Base-by-base conservation (phyloP, 768 basidiomycete species). In the Trametes gibbosa region DNA sequence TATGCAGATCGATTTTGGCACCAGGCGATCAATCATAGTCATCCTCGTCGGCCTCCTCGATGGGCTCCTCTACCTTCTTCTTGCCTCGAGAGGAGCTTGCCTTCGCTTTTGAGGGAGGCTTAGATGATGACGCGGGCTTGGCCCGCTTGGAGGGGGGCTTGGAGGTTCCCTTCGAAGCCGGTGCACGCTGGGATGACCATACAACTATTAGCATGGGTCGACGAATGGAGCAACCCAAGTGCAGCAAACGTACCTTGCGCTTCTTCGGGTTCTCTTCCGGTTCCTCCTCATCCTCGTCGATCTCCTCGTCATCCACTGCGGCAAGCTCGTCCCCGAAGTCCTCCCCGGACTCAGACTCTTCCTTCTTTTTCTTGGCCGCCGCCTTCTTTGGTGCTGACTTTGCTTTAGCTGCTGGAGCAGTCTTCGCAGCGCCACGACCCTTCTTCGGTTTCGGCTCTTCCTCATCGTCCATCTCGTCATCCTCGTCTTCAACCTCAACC, bases 181-280 rank as follows among this genome's bases (percentile, higher is more conserved):
- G 65, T 1, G 63, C 68, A 54, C 63, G 65, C 64, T 68, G 46
- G 1, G 14, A 16, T n/a, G 39, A 40, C 1, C 14, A 16, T 12
- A 46, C n/a, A 47, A 29, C 35, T 4, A 40, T 59, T 50, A 47
- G 35, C 21, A 32, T 10, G 29, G 29, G 29, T 32, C 29, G 29
- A 32, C 29, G 29, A 32, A 32, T 32, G 29, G 29, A 32, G 29
- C 29, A 32, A 32, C 29, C 29, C 5, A 32, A 10, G 25, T 4
- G 17, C 3, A 41, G 3, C 43, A 2, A 17, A 63, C 74, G 21
- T 65, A 85, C 88, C 84, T 90, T 88, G 74, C 87, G 85, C 74
- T 91, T 92, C 77, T 85, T 89, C 66, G 56, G 56, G 19, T 70
- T 71, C 63, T 70, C 70, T 9, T 75, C 76, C 7, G 51, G 60